Percentiles rank a stretch among this genome's conserved stretches.
Evolutionary conservation across 2,329 filamentous ascomycete species (phyloP).

Genomic region (Penicillium decumbens): DNA sequence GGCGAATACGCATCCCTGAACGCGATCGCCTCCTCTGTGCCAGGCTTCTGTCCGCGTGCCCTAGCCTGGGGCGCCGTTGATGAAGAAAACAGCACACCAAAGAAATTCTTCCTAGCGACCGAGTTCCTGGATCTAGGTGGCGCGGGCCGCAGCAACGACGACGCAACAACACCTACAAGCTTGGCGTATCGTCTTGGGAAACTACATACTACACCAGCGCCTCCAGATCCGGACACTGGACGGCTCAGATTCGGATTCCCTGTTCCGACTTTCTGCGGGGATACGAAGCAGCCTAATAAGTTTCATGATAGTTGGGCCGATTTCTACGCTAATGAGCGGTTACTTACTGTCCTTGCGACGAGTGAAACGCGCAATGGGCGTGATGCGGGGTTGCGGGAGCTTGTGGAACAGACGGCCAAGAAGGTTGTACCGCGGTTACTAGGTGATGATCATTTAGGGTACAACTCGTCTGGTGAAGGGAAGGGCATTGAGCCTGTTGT

Average conservation of each 20-base stretch:
- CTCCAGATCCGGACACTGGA: conserved; percentile 35
- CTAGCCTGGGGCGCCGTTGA: conserved; percentile 64
- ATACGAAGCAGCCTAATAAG: conserved; percentile 74
- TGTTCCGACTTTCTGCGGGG: conserved; percentile 77
- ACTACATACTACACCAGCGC: conserved; percentile 71
- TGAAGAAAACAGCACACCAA: conserved; percentile 37
- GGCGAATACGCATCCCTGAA: conserved; percentile 82
- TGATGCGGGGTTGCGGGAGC: conserved; percentile 57
- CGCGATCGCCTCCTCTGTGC: conserved; percentile 67
- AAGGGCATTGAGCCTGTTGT: conserved; percentile 68
- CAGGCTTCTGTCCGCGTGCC: conserved; percentile 69
- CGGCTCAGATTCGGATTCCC: conserved; percentile 73
- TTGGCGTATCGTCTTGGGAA: conserved; percentile 73
- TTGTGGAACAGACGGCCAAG: conserved; percentile 61
- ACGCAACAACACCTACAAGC: conserved; percentile 36
- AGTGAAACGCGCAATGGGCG: conserved; percentile 59
- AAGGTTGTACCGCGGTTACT: conserved; percentile 72
- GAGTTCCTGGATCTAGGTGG: conserved; percentile 69
- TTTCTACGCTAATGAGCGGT: conserved; percentile 74
- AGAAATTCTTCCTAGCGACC: conserved; percentile 57
- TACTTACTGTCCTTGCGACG: conserved; percentile 60
- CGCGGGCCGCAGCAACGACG: conserved; percentile 48
- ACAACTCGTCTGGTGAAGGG: conserved; percentile 38
- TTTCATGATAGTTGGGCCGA: conserved; percentile 72
- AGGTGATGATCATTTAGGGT: conserved; percentile 60